A percentile compares a stretch with the other conserved stretches of the same genome.
These are phyloP conservation scores for Schizothecium vesticola DNA, from an alignment of 495 filamentous ascomycete genomes.

Conservation along the genomic window DNA sequence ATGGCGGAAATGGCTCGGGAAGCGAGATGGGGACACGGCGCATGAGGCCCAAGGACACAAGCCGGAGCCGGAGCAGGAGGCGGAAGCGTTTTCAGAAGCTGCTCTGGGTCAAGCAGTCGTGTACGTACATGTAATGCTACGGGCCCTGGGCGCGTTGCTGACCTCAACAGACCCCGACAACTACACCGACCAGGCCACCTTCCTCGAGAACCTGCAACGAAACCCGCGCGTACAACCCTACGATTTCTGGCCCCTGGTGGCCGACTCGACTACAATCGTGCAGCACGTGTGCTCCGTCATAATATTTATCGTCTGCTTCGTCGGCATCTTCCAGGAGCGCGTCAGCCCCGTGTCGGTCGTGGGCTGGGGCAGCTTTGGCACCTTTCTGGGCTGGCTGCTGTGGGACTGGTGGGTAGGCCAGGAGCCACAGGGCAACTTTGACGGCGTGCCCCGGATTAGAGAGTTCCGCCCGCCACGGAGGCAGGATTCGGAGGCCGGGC, in stretches of 20 bases:
- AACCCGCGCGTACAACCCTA: constrained; percentile 93
- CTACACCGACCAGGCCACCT: constrained; percentile 93
- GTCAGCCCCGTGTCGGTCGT: constrained; percentile 84
- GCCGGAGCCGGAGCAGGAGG: constrained; percentile 47
- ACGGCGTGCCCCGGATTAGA: constrained; percentile 20
- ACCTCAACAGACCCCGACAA: constrained; percentile 77
- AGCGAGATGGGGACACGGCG: constrained; percentile 18
- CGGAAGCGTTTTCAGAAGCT: constrained; percentile 86
- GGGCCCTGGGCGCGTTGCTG: neutral
- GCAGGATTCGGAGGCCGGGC: constrained; percentile 20
- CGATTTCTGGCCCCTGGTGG: constrained; percentile 95
- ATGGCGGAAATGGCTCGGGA: constrained; percentile 29
- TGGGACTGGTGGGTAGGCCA: constrained; percentile 85
- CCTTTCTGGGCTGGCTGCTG: constrained; percentile 80
- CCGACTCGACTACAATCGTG: constrained; percentile 92
- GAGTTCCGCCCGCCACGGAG: constrained; percentile 21
- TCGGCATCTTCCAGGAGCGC: constrained; percentile 78
- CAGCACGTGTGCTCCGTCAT: constrained; percentile 92
- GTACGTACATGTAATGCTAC: constrained; percentile 37
- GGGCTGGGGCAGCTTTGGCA: constrained; percentile 73
- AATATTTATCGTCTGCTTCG: constrained; percentile 91
- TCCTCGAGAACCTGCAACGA: constrained; percentile 90
- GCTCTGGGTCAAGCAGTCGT: constrained; percentile 95
- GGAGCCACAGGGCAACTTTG: constrained; percentile 41
- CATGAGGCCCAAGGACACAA: constrained; percentile 31